These are phyloP conservation scores for Leccinum subtestaceum DNA, from an alignment of 768 basidiomycete species.

Conservation along the genomic window DNA sequence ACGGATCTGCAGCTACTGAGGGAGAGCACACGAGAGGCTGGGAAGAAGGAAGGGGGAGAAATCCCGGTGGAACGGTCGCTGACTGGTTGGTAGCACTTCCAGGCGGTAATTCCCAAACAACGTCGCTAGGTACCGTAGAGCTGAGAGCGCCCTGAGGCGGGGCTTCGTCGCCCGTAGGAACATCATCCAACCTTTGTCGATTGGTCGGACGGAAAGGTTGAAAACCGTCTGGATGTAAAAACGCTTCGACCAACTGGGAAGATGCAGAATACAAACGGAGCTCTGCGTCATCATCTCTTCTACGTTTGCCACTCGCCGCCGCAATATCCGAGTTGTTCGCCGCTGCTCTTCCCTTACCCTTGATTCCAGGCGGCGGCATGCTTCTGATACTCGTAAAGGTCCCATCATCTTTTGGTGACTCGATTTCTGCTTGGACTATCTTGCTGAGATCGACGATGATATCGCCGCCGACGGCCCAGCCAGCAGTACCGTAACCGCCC, in stretches of 20 bases:
- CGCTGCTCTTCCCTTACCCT: constrained; percentile 47
- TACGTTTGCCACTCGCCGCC: constrained; percentile 44
- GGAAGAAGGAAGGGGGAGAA: not conserved
- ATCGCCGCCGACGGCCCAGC: constrained; percentile 86
- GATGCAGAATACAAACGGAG: constrained; percentile 55
- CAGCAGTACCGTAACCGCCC: constrained; percentile 89
- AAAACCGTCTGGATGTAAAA: constrained; percentile 34
- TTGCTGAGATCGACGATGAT: constrained; percentile 78
- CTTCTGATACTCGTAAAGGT: constrained; percentile 61
- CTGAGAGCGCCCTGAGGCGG: not conserved
- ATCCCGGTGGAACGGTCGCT: constrained; percentile 18
- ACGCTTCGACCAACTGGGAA: constrained; percentile 51
- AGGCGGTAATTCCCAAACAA: not conserved
- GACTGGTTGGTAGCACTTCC: not conserved
- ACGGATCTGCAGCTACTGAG: constrained; percentile 45
- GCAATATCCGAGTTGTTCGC: constrained; percentile 7
- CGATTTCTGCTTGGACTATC: constrained; percentile 66
- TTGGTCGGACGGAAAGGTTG: constrained; percentile 19
- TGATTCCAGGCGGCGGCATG: constrained; percentile 48
- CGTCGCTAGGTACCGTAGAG: not conserved
- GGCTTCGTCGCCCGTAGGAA: not conserved
- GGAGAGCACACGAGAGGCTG: constrained; percentile 3
- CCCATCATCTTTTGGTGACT: constrained; percentile 50
- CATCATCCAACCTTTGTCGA: constrained; percentile 18
- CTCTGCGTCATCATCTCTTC: constrained; percentile 52